Conservation (phyloP, 2,329 filamentous ascomycete genomes). For the Talaromyces sp. region DNA sequence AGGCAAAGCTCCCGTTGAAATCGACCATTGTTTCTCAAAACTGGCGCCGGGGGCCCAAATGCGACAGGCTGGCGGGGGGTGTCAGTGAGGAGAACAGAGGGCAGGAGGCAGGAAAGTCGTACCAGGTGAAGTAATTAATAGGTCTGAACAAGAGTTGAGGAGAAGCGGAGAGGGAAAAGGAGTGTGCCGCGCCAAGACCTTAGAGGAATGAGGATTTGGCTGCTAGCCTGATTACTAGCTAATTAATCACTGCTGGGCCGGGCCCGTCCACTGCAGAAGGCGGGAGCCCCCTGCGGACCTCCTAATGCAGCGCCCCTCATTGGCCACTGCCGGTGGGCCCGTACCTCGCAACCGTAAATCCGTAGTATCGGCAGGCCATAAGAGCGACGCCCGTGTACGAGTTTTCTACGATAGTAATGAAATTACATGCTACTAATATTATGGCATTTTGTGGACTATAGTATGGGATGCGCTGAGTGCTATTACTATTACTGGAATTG, state of each 20-base stretch:
- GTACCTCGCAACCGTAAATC: not conserved
- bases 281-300: not conserved
- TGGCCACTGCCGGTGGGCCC: not conserved
- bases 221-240: no score
- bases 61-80: not conserved
- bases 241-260: not conserved
- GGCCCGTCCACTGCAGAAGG: not conserved
- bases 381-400: no score
- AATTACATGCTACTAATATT: not conserved
- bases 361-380: no score
- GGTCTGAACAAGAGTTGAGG: not conserved
- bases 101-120: not conserved
- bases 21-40: constrained; percentile 31
- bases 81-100: not conserved
- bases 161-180: constrained; percentile 10
- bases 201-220: not conserved
- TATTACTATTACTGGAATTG: not conserved
- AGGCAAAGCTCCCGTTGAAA: constrained; percentile 63
- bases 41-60: not conserved
- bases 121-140: not conserved
- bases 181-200: constrained; percentile 5
- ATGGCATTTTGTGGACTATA: not conserved
- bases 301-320: not conserved
- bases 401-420: no score
- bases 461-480: not conserved